Evolutionary conservation across 306 rosid species (phyloP).

Genomic region (Quercus dentata): DNA sequence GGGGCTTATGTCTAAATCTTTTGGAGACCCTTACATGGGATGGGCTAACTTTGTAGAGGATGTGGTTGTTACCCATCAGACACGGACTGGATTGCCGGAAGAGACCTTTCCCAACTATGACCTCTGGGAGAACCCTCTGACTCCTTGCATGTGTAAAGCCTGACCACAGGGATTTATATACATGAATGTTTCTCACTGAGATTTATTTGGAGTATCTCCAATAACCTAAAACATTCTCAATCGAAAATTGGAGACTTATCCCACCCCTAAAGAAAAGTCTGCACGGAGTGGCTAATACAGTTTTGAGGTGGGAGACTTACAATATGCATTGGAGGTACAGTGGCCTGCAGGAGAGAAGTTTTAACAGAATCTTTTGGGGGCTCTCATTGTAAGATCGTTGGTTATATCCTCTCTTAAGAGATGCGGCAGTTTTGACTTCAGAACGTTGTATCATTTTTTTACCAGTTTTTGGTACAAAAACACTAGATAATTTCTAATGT

Average conservation of each 20-base stretch:
- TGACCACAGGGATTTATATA: conserved; percentile 34
- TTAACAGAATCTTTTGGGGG: conserved; percentile 18
- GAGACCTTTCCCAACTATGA: conserved; percentile 93
- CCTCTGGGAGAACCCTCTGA: conserved; percentile 94
- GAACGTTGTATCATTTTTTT: neutral
- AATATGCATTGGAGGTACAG: conserved; percentile 17
- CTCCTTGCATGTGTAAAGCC: conserved; percentile 99
- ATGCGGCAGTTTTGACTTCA: conserved; percentile 20
- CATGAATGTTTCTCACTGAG: conserved; percentile 9
- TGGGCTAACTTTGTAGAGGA: conserved; percentile 96
- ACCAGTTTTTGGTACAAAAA: conserved; percentile 20
- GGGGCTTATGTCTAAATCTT: conserved; percentile 97
- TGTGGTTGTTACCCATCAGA: conserved; percentile 81
- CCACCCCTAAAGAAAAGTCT: neutral
- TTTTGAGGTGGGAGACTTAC: conserved; percentile 23
- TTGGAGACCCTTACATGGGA: conserved; percentile 98
- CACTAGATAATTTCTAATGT: conserved; percentile 32
- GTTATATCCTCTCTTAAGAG: conserved; percentile 28
- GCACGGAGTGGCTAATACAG: conserved; percentile 11
- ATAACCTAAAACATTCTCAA: conserved; percentile 18
- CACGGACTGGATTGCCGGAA: conserved; percentile 89
- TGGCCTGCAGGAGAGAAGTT: conserved; percentile 29
- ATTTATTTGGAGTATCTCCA: conserved; percentile 22
- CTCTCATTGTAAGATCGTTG: conserved; percentile 27
- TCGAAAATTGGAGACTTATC: neutral